Base-by-base conservation (phyloP, 495 filamentous ascomycete species). In the Penicillium dipodomyicola region DNA sequence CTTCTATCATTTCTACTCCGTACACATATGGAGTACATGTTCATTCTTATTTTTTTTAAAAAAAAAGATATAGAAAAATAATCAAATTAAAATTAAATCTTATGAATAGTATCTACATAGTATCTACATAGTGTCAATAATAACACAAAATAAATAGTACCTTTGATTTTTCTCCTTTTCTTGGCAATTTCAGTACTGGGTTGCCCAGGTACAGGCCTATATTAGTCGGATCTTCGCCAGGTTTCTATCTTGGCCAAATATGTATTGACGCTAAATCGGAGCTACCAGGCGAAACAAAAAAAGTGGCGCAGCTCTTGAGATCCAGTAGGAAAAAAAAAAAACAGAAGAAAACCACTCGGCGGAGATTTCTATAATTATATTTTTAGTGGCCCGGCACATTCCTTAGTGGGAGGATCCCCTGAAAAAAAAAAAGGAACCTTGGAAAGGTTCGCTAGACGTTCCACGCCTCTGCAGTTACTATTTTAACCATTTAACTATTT, bases 311-410 rank as follows among this genome's bases (percentile, higher is more conserved):
- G 49, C 32, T 29, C 5, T 39, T 43, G 1, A 20, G 22, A 19
- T 20, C 19, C 17, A 12, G 23, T 4, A 6, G 23, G 23, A 9
- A 8, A 20, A 49, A 22, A 27, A 22, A 22, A 37, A 49, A 1
- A 3, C 17, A 20, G 4, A 48, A n/a, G n/a, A n/a, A n/a, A n/a
- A n/a, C n/a, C n/a, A n/a, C n/a, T n/a, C 25, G 8, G 10, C 3
- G n/a, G 29, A 10, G 8, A 25, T 25, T 39, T 49, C 49, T 52
- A 41, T 39, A 52, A 27, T 52, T 52, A 52, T 52, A 52, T 30
- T 25, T 46, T 19, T 48, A 48, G 45, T 48, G 45, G 45, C 45
- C 45, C 45, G 47, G 47, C 30, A 37, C 47, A 49, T 49, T 49
- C 47, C 32, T 48, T 48, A 48, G 45, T 48, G 45, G 29, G 27